Percentiles rank a stretch among this genome's conserved stretches.
These are phyloP conservation scores for Diaporthe caulivora DNA, from an alignment of 2,329 filamentous ascomycete genomes.

Conservation along the genomic window DNA sequence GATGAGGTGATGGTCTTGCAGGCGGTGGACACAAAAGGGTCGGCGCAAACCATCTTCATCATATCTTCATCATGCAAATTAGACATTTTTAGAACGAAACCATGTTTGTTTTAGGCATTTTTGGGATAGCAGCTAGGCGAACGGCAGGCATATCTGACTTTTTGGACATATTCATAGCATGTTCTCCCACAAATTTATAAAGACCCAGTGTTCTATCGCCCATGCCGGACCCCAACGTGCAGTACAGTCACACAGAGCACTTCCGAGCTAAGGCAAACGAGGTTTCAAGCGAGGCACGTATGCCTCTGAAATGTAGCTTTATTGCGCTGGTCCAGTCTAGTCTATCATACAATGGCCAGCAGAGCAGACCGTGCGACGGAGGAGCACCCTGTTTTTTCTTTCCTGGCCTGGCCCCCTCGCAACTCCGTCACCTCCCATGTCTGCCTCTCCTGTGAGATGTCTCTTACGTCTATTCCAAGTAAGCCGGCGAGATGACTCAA, in stretches of 20 bases:
- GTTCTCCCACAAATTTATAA: neutral
- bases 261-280: too few species aligned
- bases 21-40: neutral
- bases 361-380: neutral
- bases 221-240: neutral
- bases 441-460: conserved; percentile 7
- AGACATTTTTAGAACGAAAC: neutral
- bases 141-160: neutral
- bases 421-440: neutral
- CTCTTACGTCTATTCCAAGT: conserved; percentile 27
- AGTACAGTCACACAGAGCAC: neutral
- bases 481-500: conserved; percentile 4
- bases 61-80: neutral
- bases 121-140: conserved; percentile 8
- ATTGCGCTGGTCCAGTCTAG: conserved; percentile 33
- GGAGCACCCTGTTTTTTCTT: neutral
- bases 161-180: neutral
- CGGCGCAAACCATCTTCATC: too few species aligned
- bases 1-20: neutral
- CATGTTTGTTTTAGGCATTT: conserved; percentile 22
- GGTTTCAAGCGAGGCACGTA: conserved; percentile 37
- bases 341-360: conserved; percentile 37
- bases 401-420: conserved; percentile 1
- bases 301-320: conserved; percentile 39
- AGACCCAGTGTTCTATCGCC: neutral